A percentile compares a stretch with the other conserved stretches of the same genome.
Evolutionary conservation across 371 early-diverging fungal genomes (phyloP).

Genomic region (Dentiscutata heterogama): DNA sequence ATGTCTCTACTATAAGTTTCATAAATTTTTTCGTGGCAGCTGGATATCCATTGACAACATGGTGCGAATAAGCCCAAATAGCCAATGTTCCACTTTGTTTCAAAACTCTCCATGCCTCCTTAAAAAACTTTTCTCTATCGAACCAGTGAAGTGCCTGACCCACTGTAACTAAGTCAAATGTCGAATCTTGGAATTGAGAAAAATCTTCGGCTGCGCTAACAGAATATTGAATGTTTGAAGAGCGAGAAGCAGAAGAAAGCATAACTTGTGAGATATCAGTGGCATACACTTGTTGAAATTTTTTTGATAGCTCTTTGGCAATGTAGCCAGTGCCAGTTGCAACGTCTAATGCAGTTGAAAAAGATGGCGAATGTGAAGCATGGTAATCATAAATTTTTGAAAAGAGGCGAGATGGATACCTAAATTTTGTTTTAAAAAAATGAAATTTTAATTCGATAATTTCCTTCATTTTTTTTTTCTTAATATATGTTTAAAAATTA

Average conservation of each 20-base stretch:
- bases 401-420: not conserved
- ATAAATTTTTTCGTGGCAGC: not conserved
- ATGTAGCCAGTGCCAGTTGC: slow-evolving; percentile 70
- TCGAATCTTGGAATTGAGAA: slow-evolving; percentile 38
- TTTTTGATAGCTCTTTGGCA: slow-evolving; percentile 57
- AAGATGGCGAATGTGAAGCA: slow-evolving; percentile 48
- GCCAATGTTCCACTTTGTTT: slow-evolving; percentile 75
- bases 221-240: slow-evolving; percentile 62
- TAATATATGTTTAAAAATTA: not conserved
- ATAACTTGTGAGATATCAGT: slow-evolving; percentile 62
- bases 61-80: slow-evolving; percentile 63
- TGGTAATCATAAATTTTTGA: slow-evolving; percentile 10
- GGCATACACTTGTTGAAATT: slow-evolving; percentile 63
- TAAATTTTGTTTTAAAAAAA: not conserved
- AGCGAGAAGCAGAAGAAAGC: slow-evolving; percentile 57
- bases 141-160: slow-evolving; percentile 79
- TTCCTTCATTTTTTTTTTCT: not conserved
- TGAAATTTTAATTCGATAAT: not conserved
- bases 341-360: slow-evolving; percentile 57
- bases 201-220: slow-evolving; percentile 62
- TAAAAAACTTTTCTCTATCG: slow-evolving; percentile 64
- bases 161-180: slow-evolving; percentile 67
- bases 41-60: not conserved
- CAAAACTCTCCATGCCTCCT: slow-evolving; percentile 72
- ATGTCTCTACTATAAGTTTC: not conserved